Conservation (phyloP, 495 filamentous ascomycete species). For the Lentithecium fluviatile region DNA sequence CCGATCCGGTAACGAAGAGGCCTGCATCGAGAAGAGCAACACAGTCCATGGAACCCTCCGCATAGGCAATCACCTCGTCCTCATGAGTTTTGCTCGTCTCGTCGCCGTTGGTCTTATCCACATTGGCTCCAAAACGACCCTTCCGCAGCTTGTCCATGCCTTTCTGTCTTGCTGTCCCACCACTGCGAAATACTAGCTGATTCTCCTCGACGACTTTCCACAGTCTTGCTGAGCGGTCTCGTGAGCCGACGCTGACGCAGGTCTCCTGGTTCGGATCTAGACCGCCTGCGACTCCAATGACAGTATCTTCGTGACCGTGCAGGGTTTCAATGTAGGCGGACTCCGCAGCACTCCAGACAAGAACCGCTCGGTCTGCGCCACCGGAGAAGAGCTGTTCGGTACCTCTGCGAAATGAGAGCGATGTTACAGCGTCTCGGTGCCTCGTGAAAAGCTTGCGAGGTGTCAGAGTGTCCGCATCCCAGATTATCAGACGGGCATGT, state of each 20-base stretch:
- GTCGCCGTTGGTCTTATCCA: constrained; percentile 6
- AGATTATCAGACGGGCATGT: constrained; percentile 79
- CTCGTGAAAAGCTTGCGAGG: constrained; percentile 83
- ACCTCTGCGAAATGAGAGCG: constrained; percentile 74
- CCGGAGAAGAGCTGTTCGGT: constrained; percentile 91
- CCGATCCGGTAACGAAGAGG: constrained; percentile 88
- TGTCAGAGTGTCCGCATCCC: constrained; percentile 74
- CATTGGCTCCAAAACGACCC: constrained; percentile 19
- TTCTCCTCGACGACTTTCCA: constrained; percentile 98
- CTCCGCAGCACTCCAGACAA: constrained; percentile 81
- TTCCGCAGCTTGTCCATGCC: constrained; percentile 44
- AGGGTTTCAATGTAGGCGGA: constrained; percentile 90
- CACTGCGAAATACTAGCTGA: constrained; percentile 91
- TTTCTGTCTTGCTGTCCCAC: constrained; percentile 57
- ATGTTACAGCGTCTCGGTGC: constrained; percentile 83
- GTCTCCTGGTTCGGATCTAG: constrained; percentile 69
- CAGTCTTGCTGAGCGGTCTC: constrained; percentile 87
- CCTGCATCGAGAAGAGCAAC: constrained; percentile 85
- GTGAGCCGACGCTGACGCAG: constrained; percentile 83
- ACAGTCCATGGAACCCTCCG: constrained; percentile 86
- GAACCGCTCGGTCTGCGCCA: constrained; percentile 84
- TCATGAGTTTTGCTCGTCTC: constrained; percentile 9
- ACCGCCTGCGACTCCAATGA: constrained; percentile 72
- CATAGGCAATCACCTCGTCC: constrained; percentile 48
- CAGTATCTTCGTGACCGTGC: constrained; percentile 91